Evolutionary conservation across 208 protist species (phyloP).

Genomic region (Acanthamoeba sp.): DNA sequence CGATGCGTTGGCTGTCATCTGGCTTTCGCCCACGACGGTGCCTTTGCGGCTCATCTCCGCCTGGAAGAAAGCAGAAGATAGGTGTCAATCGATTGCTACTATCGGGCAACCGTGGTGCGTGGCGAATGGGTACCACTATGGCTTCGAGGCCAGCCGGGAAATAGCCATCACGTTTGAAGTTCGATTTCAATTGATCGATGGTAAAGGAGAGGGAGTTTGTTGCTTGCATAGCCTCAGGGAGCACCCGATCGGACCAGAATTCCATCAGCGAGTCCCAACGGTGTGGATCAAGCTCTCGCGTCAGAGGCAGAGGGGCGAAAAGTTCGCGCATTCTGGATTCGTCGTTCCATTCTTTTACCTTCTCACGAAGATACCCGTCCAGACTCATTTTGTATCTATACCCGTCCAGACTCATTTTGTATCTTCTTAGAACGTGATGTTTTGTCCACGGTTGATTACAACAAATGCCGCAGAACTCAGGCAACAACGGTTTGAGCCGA

Average conservation of each 20-base stretch:
- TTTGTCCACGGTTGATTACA: no score
- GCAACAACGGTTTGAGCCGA: no score
- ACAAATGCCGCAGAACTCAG: no score
- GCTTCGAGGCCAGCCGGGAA: neutral
- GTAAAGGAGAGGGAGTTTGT: conserved; percentile 28
- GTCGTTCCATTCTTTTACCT: conserved; percentile 52
- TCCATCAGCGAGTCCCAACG: conserved; percentile 28
- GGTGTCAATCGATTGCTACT: neutral
- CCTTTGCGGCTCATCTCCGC: conserved; percentile 56
- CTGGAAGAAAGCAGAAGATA: neutral
- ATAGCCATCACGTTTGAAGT: conserved; percentile 16
- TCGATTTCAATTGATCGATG: conserved; percentile 27
- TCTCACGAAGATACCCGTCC: neutral
- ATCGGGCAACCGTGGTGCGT: neutral
- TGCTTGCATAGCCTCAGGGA: neutral
- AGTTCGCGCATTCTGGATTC: conserved; percentile 25
- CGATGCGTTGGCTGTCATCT: neutral
- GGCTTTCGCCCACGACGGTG: neutral
- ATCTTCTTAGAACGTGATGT: no score
- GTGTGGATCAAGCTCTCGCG: neutral
- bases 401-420: no score
- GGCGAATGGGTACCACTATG: neutral
- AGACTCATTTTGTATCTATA: neutral
- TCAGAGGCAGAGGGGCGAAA: neutral
- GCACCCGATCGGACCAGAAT: conserved; percentile 9